A percentile compares a stretch with the other conserved stretches of the same genome.
Conservation (phyloP, 2,329 filamentous ascomycete species). For the Exophiala phaeomuriformis region DNA sequence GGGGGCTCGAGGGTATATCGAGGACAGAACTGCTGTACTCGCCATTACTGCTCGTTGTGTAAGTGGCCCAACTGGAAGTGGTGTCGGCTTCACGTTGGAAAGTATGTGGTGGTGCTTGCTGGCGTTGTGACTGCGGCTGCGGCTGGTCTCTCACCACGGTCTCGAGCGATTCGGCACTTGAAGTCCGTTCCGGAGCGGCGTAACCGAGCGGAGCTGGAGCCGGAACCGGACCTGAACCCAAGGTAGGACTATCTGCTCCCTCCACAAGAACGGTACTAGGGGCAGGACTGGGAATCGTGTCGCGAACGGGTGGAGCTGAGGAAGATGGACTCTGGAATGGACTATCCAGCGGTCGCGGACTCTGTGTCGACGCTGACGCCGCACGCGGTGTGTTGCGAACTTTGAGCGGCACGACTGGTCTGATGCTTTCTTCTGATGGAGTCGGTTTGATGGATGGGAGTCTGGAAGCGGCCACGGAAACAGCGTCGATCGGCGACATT, state of each 20-base stretch:
- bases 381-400: slow-evolving; percentile 32
- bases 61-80: slow-evolving; percentile 57
- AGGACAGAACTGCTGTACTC: slow-evolving; percentile 20
- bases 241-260: slow-evolving; percentile 18
- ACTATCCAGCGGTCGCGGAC: slow-evolving; percentile 9
- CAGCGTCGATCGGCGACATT: slow-evolving; percentile 23
- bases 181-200: slow-evolving; percentile 6
- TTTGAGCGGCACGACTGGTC: slow-evolving; percentile 39
- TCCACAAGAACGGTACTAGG: slow-evolving; percentile 10
- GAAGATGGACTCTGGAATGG: slow-evolving; percentile 19
- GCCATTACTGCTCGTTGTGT: slow-evolving; percentile 46
- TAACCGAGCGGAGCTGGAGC: neutral
- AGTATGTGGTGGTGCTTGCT: slow-evolving; percentile 17
- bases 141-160: neutral
- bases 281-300: slow-evolving; percentile 9
- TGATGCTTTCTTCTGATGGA: slow-evolving; percentile 34
- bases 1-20: slow-evolving; percentile 25
- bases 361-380: slow-evolving; percentile 16
- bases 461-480: slow-evolving; percentile 31
- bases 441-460: slow-evolving; percentile 23
- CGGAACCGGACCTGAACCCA: slow-evolving; percentile 8
- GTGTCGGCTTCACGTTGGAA: slow-evolving; percentile 17
- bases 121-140: no score
- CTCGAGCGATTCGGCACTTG: slow-evolving; percentile 16
- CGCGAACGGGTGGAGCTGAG: slow-evolving; percentile 1